These are phyloP conservation scores for Henckelia pumila DNA, from an alignment of 257 asterid genomes.

Conservation along the genomic window DNA sequence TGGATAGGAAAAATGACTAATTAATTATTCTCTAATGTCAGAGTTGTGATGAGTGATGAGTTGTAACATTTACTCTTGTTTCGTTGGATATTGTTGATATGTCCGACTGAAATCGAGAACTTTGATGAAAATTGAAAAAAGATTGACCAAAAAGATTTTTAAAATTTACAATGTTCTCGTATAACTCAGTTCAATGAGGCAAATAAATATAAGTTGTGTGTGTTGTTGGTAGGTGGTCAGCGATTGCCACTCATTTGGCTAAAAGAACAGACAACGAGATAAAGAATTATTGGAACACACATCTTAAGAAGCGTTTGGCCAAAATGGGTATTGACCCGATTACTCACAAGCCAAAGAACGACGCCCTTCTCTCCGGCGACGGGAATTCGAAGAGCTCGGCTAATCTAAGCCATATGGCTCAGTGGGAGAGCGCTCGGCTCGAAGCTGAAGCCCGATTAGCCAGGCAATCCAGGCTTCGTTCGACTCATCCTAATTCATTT, in stretches of 20 bases:
- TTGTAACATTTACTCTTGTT: no score
- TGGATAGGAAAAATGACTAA: neutral
- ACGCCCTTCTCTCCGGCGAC: constrained; percentile 57
- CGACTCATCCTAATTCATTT: constrained; percentile 28
- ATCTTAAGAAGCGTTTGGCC: constrained; percentile 68
- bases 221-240: constrained; percentile 61
- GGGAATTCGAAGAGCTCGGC: constrained; percentile 70
- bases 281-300: constrained; percentile 88
- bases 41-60: neutral
- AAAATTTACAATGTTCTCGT: no score
- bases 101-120: no score
- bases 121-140: no score
- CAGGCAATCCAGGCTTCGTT: constrained; percentile 65
- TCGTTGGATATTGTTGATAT: no score
- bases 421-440: constrained; percentile 96
- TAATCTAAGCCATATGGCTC: constrained; percentile 93
- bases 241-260: constrained; percentile 83
- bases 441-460: constrained; percentile 89
- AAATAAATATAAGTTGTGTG: no score
- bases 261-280: constrained; percentile 88
- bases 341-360: constrained; percentile 80
- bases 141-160: no score
- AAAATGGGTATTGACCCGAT: constrained; percentile 91
- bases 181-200: no score
- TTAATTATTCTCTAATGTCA: neutral